Evolutionary conservation across 1,139 yeast species (phyloP).

Genomic region (Kodamaea arcana): DNA sequence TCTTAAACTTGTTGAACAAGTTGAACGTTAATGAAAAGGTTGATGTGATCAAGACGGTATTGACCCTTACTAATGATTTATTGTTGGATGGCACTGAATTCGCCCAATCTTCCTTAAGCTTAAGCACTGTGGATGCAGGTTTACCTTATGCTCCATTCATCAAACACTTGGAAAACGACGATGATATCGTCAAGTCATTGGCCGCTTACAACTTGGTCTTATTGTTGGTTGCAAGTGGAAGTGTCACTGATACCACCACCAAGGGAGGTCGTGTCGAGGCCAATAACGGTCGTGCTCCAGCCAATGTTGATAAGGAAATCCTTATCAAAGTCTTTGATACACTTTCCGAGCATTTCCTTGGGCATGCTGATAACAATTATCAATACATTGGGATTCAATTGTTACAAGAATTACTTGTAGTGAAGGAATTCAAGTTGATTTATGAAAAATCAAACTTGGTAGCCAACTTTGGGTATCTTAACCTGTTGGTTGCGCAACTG

Average conservation of each 20-base stretch:
- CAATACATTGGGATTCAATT: conserved; percentile 69
- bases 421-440: conserved; percentile 53
- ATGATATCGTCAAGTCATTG: conserved; percentile 44
- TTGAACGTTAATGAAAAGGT: conserved; percentile 45
- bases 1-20: conserved; percentile 54
- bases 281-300: too few relatives aligned
- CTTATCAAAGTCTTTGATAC: conserved; percentile 42
- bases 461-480: conserved; percentile 52
- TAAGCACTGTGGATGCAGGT: conserved; percentile 43
- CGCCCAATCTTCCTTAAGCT: conserved; percentile 40
- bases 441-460: conserved; percentile 54
- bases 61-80: conserved; percentile 67
- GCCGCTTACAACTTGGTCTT: conserved; percentile 43
- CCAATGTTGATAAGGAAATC: conserved; percentile 25
- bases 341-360: conserved; percentile 39
- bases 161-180: conserved; percentile 46
- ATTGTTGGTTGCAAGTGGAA: conserved; percentile 29
- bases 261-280: conserved; percentile 11
- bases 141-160: conserved; percentile 56
- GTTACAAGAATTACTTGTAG: conserved; percentile 56
- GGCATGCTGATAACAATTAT: conserved; percentile 46
- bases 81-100: conserved; percentile 33
- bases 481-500: conserved; percentile 29
- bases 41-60: conserved; percentile 71
- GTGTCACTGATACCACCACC: too few relatives aligned